phyloP scores from a whole-genome alignment of 2,329 filamentous ascomycete species.

The Delphinella strobiligena region DNA sequence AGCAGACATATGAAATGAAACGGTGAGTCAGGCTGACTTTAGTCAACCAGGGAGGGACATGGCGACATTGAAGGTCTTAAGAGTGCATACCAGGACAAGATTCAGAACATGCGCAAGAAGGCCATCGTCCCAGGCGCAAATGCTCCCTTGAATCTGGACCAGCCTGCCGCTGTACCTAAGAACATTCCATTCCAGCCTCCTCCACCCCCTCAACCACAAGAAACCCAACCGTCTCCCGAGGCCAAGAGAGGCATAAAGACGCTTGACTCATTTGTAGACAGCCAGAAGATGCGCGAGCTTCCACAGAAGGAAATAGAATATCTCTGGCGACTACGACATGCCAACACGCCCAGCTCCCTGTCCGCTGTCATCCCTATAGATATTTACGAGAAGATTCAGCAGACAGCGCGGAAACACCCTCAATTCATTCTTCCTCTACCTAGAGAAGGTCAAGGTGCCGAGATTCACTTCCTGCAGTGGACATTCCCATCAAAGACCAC shows the following conservation, averaged over 20 bases:
- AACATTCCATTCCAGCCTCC: constrained; percentile 23
- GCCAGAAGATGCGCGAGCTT: constrained; percentile 62
- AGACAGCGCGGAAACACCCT: constrained; percentile 61
- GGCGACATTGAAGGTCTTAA: constrained; percentile 64
- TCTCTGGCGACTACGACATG: constrained; percentile 83
- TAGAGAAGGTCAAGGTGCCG: constrained; percentile 55
- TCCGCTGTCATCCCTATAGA: constrained; percentile 67
- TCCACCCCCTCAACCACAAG: constrained; percentile 23
- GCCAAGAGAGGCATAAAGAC: constrained; percentile 45
- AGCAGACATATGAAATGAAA: constrained; percentile 5
- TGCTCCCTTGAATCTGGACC: constrained; percentile 25
- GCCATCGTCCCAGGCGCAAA: constrained; percentile 44
- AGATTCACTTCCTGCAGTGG: constrained; percentile 97
- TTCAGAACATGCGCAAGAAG: constrained; percentile 56
- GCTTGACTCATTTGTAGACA: constrained; percentile 59
- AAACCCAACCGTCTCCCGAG: constrained; percentile 20
- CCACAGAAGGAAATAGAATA: constrained; percentile 72
- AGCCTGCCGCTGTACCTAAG: constrained; percentile 12
- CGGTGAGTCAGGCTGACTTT: constrained; percentile 1
- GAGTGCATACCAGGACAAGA: constrained; percentile 75
- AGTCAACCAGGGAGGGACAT: constrained; percentile 41
- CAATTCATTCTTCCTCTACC: constrained; percentile 86
- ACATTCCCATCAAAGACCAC: constrained; percentile 61
- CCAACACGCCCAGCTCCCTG: constrained; percentile 58
- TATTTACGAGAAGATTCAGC: constrained; percentile 63